These are phyloP conservation scores for Panicum miliaceum DNA, from an alignment of 176 grass and related monocot genomes.

Conservation along the genomic window DNA sequence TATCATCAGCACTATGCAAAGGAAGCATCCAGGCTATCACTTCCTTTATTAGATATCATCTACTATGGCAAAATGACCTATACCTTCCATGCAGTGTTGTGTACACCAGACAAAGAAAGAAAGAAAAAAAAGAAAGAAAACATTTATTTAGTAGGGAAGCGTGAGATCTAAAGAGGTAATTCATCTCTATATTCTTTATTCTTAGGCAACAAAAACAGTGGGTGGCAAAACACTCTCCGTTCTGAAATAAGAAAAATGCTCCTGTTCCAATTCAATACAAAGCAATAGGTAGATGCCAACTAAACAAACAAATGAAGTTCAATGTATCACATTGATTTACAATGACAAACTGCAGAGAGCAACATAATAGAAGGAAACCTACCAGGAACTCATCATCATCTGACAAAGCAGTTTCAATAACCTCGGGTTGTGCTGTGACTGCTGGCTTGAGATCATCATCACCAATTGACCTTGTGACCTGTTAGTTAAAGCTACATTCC, in stretches of 20 bases:
- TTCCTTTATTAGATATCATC: not conserved
- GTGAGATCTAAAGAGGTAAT: not conserved
- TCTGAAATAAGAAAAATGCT: not conserved
- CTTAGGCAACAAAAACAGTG: slow-evolving; percentile 9
- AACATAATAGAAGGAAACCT: slow-evolving; percentile 35
- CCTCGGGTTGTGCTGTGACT: slow-evolving; percentile 84
- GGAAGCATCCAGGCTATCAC: not conserved
- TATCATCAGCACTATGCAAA: not conserved
- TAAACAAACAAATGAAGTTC: slow-evolving; percentile 9
- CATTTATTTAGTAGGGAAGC: not conserved
- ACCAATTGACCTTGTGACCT: slow-evolving; percentile 96
- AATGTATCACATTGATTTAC: slow-evolving; percentile 14
- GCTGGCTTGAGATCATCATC: slow-evolving; percentile 98
- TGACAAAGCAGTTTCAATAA: slow-evolving; percentile 76
- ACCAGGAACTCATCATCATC: slow-evolving; percentile 84
- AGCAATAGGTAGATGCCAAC: not conserved
- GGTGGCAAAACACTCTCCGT: not conserved
- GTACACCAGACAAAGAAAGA: not conserved
- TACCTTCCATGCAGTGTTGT: not conserved
- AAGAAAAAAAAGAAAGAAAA: not conserved
- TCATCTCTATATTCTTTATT: slow-evolving; percentile 13
- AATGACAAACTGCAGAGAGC: slow-evolving; percentile 9
- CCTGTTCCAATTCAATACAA: not conserved
- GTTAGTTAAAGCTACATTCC: slow-evolving; percentile 36
- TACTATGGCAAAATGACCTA: not conserved